These are phyloP conservation scores for Paraphaeosphaeria sporulosa DNA, from an alignment of 2,329 filamentous ascomycete species.

Conservation along the genomic window DNA sequence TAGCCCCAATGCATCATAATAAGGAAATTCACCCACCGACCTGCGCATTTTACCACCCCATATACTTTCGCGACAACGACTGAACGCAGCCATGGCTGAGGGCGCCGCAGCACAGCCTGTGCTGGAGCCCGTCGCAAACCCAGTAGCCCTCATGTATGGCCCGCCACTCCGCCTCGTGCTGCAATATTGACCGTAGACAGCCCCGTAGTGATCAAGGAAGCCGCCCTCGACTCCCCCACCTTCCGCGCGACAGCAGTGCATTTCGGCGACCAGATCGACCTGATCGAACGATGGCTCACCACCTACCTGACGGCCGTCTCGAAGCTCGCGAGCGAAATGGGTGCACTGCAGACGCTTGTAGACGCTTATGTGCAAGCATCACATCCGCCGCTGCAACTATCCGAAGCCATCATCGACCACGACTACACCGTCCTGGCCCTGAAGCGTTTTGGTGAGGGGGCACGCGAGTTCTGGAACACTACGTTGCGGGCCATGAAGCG, in stretches of 20 bases:
- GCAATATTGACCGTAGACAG: slow-evolving; percentile 45
- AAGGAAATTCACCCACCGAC: slow-evolving; percentile 19
- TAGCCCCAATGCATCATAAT: slow-evolving; percentile 30
- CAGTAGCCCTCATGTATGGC: slow-evolving; percentile 53
- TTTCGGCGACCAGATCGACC: slow-evolving; percentile 90
- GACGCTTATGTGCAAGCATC: slow-evolving; percentile 78
- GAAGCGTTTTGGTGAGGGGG: slow-evolving; percentile 82
- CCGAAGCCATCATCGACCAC: slow-evolving; percentile 88
- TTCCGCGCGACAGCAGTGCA: slow-evolving; percentile 88
- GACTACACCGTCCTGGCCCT: slow-evolving; percentile 92
- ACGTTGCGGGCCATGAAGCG: slow-evolving; percentile 77
- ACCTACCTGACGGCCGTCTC: slow-evolving; percentile 69
- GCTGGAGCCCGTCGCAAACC: slow-evolving; percentile 50
- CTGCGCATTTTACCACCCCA: slow-evolving; percentile 5
- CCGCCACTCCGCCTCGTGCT: background rate
- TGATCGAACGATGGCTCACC: slow-evolving; percentile 91
- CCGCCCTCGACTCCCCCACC: slow-evolving; percentile 92
- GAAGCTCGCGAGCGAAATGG: slow-evolving; percentile 70
- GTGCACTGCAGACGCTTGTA: slow-evolving; percentile 79
- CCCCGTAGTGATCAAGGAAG: slow-evolving; percentile 90
- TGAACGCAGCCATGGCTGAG: slow-evolving; percentile 42
- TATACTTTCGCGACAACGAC: slow-evolving; percentile 1
- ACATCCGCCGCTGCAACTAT: slow-evolving; percentile 74
- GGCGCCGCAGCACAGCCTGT: slow-evolving; percentile 39
- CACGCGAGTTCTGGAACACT: slow-evolving; percentile 85